Percentiles rank a stretch among this genome's conserved stretches.
These are phyloP conservation scores for Gillenia trifoliata DNA, from an alignment of 306 rosid species.

Conservation along the genomic window DNA sequence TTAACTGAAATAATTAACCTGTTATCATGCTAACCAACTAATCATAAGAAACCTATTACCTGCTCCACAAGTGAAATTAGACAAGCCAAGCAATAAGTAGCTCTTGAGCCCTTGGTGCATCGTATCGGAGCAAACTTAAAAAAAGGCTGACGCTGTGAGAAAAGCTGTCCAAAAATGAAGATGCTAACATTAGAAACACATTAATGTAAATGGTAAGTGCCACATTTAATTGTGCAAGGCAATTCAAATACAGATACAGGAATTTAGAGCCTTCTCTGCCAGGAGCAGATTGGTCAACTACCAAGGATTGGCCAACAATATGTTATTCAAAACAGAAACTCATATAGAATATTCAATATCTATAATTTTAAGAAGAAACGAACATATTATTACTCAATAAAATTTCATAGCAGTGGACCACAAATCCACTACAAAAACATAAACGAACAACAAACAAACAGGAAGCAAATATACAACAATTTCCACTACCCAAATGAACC, in stretches of 20 bases:
- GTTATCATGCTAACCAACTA: neutral
- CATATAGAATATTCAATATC: neutral
- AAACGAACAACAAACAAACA: neutral
- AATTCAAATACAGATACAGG: neutral
- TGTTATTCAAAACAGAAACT: neutral
- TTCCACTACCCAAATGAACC: neutral
- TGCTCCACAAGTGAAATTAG: slow-evolving; percentile 90
- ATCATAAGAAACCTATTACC: slow-evolving; percentile 42
- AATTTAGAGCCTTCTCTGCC: neutral
- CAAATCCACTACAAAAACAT: neutral
- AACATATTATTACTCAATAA: neutral
- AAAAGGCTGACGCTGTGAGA: slow-evolving; percentile 42
- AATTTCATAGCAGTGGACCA: neutral
- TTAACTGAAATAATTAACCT: neutral
- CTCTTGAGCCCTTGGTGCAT: slow-evolving; percentile 49
- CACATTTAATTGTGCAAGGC: neutral
- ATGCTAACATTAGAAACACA: slow-evolving; percentile 21
- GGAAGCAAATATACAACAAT: neutral
- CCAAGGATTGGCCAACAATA: neutral
- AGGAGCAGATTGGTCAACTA: neutral
- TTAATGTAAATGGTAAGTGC: neutral
- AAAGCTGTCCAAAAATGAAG: slow-evolving; percentile 52
- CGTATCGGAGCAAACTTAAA: slow-evolving; percentile 49
- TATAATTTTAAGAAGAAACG: neutral
- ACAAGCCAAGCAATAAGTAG: slow-evolving; percentile 74